Base-by-base conservation (phyloP, 2,329 filamentous ascomycete genomes). In the Neoascochyta sp. region DNA sequence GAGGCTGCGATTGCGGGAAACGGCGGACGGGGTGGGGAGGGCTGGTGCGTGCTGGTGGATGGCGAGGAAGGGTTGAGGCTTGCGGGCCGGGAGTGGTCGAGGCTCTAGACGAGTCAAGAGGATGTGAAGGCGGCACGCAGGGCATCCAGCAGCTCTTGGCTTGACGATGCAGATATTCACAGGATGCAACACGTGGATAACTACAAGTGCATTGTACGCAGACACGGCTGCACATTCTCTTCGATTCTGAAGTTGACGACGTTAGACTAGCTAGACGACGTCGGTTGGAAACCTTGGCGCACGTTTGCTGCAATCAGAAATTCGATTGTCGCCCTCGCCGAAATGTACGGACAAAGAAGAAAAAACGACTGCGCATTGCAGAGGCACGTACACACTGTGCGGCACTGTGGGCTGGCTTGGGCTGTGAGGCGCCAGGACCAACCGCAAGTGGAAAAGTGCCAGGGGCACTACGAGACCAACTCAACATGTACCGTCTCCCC, bases 1-100 rank as follows among this genome's bases (percentile, higher is more conserved):
- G 69, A 79, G 45, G 78, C 80, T 20, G 82, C 70, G 24, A 73
- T 87, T 19, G 81, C 86, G 22, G 60, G 57, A 1, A 48, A 58
- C n/a, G 55, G 52, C 0, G 57, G 56, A 1, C 27, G 41, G 1
- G 59, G 61, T 2, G 47, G 52, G 0, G 61, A 66, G 36, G 60
- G 60, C 0, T 66, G 63, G 63, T 66, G 63, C 43, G 61, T 65
- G 21, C 47, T 66, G 18, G 62, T 66, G 4, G 63, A 66, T 46
- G 63, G 63, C 2, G 63, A 65, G 30, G 53, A 52, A 21, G 62
- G 58, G 7, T 32, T 66, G 41, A 47, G 35, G 29, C 15, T 38
- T 27, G 62, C 63, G 7, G 60, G 50, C 17, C 52, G 60, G 35
- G 55, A 63, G 30, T 53, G 57, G 55, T 49, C 45, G 15, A 50